Base-by-base conservation (phyloP, 257 asterid species). In the Henckelia pumila region DNA sequence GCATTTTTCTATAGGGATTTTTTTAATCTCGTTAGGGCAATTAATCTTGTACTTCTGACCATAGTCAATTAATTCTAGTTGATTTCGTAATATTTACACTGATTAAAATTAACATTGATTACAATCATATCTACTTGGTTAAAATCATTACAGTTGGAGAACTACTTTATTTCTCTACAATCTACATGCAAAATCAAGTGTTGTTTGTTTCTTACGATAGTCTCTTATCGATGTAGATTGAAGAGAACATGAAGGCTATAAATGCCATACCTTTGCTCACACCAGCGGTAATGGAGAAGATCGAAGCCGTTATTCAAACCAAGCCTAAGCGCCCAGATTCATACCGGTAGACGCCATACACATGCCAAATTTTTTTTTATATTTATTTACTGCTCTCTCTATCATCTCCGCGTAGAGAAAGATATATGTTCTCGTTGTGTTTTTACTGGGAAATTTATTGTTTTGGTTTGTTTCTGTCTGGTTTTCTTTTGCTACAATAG, bases 191-290 rank as follows among this genome's bases (percentile, higher is more conserved):
- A 35, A 35, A 35, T 40, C 50, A 13, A 10, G 3, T 13, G 50
- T 40, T n/a, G n/a, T 40, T 40, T 40, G 9, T 44, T 44, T 44
- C 53, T 44, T 44, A 16, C 8, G 20, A 14, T 44, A 7, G 35
- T 37, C 19, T 67, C 52, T 8, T 17, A 32, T 14, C 58, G 21
- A 55, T 70, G 76, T 92, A 92, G 98, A 87, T 92, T 59, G 67
- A 82, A 77, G 98, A 92, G 79, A 92, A 92, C 82, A 92, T 92
- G 98, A 92, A 89, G 79, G 97, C 97, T 29, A 72, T 92, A 66
- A 82, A 86, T 67, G 95, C 81, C 44, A 88, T 92, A 74, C 98
- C 98, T 2, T 70, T 81, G 87, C 87, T 92, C 32, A 88, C 96
- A 3, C 95, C 98, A 2, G 74, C 69, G 0, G 89, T 92, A 63